These are phyloP conservation scores for Dactylonectria macrodidyma DNA, from an alignment of 2,329 filamentous ascomycete species.

Conservation along the genomic window DNA sequence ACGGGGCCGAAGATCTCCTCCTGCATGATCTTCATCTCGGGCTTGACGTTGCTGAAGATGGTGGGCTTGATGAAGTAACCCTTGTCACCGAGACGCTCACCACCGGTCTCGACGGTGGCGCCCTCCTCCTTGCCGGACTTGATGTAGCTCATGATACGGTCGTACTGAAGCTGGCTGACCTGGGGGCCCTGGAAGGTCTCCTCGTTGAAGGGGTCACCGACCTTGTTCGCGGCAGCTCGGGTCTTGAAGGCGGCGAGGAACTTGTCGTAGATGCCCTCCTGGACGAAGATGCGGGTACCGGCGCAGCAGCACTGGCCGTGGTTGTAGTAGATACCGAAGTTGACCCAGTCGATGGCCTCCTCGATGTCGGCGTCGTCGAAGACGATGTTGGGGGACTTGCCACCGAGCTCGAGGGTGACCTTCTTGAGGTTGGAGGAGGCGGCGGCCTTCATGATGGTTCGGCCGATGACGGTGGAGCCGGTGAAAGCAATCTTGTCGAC, in stretches of 20 bases:
- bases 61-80: constrained; percentile 94
- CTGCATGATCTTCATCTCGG: constrained; percentile 92
- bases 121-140: constrained; percentile 75
- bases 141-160: constrained; percentile 89
- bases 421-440: constrained; percentile 86
- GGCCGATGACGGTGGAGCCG: constrained; percentile 81
- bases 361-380: constrained; percentile 85
- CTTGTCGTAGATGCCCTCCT: constrained; percentile 90
- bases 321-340: constrained; percentile 78
- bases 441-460: constrained; percentile 85
- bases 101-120: constrained; percentile 71
- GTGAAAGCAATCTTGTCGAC: constrained; percentile 90
- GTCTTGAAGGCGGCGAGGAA: constrained; percentile 86
- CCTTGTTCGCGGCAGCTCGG: constrained; percentile 80
- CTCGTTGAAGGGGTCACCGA: constrained; percentile 85
- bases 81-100: constrained; percentile 74
- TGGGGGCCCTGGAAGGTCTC: constrained; percentile 92
- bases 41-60: constrained; percentile 86
- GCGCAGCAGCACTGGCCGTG: constrained; percentile 80
- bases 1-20: constrained; percentile 96
- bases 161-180: constrained; percentile 87
- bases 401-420: constrained; percentile 84
- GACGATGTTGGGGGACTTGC: constrained; percentile 87
- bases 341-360: constrained; percentile 83
- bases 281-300: constrained; percentile 87